phyloP scores from a whole-genome alignment of 1,284 basidiomycete species.

The Ustilago curta region DNA sequence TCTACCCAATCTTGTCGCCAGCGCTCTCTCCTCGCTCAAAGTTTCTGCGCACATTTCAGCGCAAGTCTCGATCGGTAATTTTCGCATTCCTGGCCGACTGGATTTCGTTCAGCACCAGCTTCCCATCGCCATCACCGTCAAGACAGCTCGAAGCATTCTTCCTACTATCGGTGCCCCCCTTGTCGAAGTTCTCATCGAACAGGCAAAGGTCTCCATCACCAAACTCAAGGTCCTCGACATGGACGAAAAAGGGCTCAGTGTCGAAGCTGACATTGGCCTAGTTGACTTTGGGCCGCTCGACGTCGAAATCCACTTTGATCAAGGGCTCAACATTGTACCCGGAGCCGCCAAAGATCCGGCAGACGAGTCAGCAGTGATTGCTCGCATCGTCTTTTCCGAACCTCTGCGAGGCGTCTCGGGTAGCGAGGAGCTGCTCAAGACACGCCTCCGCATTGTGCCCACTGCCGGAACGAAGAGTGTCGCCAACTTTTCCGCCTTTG shows the following conservation, averaged over 20 bases:
- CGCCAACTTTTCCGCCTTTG: slow-evolving; percentile 51
- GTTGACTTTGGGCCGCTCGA: slow-evolving; percentile 57
- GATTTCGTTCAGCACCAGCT: slow-evolving; percentile 53
- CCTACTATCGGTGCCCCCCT: slow-evolving; percentile 54
- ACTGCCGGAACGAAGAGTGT: slow-evolving; percentile 29
- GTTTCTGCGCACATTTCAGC: slow-evolving; percentile 53
- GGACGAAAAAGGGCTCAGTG: slow-evolving; percentile 54
- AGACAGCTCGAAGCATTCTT: slow-evolving; percentile 52
- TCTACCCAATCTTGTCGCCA: slow-evolving; percentile 45
- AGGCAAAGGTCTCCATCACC: slow-evolving; percentile 45
- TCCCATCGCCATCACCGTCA: slow-evolving; percentile 57
- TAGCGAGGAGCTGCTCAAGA: slow-evolving; percentile 30
- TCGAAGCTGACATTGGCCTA: slow-evolving; percentile 48
- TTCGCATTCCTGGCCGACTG: slow-evolving; percentile 51
- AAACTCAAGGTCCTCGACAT: slow-evolving; percentile 51
- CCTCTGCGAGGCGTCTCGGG: slow-evolving; percentile 43
- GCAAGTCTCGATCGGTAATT: slow-evolving; percentile 47
- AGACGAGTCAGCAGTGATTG: slow-evolving; percentile 26
- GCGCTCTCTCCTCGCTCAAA: slow-evolving; percentile 45
- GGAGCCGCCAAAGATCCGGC: background rate
- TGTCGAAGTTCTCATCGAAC: slow-evolving; percentile 54
- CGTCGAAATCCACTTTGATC: slow-evolving; percentile 48
- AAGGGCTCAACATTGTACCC: slow-evolving; percentile 32
- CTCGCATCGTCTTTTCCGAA: slow-evolving; percentile 36
- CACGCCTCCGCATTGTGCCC: slow-evolving; percentile 36